Evolutionary conservation across 2,329 filamentous ascomycete species (phyloP).

Genomic region (Parastagonospora nodorum): DNA sequence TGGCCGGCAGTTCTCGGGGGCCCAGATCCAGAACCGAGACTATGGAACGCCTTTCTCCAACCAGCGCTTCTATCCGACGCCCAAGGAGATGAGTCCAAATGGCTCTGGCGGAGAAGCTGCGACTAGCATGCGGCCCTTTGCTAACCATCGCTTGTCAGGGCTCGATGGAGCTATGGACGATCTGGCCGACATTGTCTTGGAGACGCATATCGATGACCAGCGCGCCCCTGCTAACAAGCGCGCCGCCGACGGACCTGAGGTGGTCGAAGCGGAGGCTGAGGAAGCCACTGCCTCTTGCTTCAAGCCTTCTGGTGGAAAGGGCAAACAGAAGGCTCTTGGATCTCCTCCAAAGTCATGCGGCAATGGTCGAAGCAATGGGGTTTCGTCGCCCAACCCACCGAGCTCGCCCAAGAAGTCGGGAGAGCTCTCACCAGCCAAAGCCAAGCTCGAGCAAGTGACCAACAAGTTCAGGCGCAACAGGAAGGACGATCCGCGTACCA

Average conservation of each 20-base stretch:
- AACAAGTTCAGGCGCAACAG: constrained; percentile 50
- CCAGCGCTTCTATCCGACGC: constrained; percentile 31
- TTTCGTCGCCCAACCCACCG: constrained; percentile 32
- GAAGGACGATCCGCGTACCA: constrained; percentile 42
- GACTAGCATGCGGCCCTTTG: constrained; percentile 20
- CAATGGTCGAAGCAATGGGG: constrained; percentile 16
- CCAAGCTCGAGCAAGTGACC: constrained; percentile 53
- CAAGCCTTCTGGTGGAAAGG: constrained; percentile 32
- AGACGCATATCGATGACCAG: constrained; percentile 20
- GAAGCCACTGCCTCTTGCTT: constrained; percentile 39
- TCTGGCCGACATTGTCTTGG: constrained; percentile 34
- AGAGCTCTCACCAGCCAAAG: constrained; percentile 51
- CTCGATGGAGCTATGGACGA: constrained; percentile 49
- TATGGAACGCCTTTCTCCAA: constrained; percentile 26
- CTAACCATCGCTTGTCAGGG: constrained; percentile 36
- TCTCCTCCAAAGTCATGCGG: constrained; percentile 28
- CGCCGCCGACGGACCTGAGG: constrained; percentile 1
- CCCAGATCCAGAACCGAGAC: constrained; percentile 25
- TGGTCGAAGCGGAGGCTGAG: constrained; percentile 15
- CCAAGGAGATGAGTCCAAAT: constrained; percentile 27
- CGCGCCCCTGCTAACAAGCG: constrained; percentile 9
- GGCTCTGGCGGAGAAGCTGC: constrained; percentile 8
- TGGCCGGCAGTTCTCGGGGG: constrained; percentile 31
- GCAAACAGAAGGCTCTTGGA: constrained; percentile 35
- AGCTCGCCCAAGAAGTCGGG: constrained; percentile 44